Evolutionary conservation across 768 basidiomycete species (phyloP), one percentile per base, ranked within the genome.

Genomic region (Terana coerulea): DNA sequence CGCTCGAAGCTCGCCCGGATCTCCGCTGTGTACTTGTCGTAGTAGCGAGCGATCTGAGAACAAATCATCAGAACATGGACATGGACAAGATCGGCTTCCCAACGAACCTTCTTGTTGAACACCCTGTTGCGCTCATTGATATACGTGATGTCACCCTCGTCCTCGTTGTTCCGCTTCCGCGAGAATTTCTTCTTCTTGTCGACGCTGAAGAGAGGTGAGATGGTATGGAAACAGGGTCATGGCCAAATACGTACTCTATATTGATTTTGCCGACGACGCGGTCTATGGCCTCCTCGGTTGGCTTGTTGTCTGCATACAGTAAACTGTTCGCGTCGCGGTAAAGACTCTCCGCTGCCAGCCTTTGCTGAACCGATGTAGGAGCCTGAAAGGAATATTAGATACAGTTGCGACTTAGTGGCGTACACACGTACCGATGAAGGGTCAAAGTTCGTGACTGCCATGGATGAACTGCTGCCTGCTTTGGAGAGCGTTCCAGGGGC

Each of bases 91-190:
- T 31, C 55, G 26, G 52, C 31, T 28, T 28, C 24, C 10, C 31
- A 19, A 57, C 68, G 15, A 24, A 85, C 90, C 86, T 95, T 97
- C 73, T 93, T 94, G 81, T 98, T 97, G 79, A 97, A 98, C 41
- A 97, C 93, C 56, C 92, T 82, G 69, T 98, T 95, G 69, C 88
- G 86, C 69, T 98, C 92, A 76, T 99, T 99, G 80, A 99, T 99
- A 67, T 98, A 99, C 5, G 94, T 98, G 68, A 99, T 90, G 59
- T 98, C 95, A 48, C 91, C 94, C 54, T 95, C 88, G 46, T 91
- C 90, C 61, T 98, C 94, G 73, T 95, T 93, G 67, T 80, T 59
- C 78, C 81, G 77, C 71, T 95, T 95, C 58, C 93, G 79, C 34
- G 90, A 93, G 72, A 92, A 91, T 63, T 89, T 94, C 63, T 80